Percentiles rank a stretch among this genome's conserved stretches.
phyloP scores from a whole-genome alignment of 371 early-diverging fungal genomes.

The Rhizopus stolonifer region DNA sequence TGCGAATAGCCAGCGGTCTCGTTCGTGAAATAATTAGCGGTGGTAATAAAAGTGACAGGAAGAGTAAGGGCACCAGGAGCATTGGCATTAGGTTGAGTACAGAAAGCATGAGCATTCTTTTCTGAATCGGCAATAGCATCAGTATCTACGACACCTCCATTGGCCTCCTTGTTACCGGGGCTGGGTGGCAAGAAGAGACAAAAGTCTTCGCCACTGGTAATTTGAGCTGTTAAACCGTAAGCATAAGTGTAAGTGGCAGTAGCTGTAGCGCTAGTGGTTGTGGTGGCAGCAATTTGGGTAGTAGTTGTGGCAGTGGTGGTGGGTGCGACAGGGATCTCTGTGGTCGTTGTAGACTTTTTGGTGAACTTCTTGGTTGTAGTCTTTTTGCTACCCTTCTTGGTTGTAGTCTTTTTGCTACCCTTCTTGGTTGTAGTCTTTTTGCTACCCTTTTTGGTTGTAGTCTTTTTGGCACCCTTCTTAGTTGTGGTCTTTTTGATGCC shows the following conservation, averaged over 20 bases:
- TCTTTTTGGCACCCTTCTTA: not conserved
- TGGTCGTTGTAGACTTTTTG: not conserved
- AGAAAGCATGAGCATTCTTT: conserved; percentile 41
- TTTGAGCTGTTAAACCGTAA: conserved; percentile 19
- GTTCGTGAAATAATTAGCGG: conserved; percentile 29
- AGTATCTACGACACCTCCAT: conserved; percentile 21
- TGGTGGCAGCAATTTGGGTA: not conserved
- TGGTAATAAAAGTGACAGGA: conserved; percentile 30
- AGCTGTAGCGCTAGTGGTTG: not conserved
- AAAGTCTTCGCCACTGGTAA: conserved; percentile 24
- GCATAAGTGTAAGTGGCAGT: not conserved
- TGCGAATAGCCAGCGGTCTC: conserved; percentile 33
- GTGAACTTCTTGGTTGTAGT: not conserved
- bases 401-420: not conserved
- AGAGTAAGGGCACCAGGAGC: conserved; percentile 33
- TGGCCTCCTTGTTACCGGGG: conserved; percentile 26
- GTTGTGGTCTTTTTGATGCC: conserved; percentile 6
- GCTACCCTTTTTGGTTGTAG: not conserved
- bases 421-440: not conserved
- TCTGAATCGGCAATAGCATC: conserved; percentile 27
- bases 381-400: not conserved
- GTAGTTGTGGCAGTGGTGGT: conserved; percentile 5
- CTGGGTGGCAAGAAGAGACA: conserved; percentile 32
- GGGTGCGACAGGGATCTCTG: not conserved
- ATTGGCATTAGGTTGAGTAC: conserved; percentile 26